Base-by-base conservation (phyloP, 208 protist species). In the Acanthamoeba triangularis region DNA sequence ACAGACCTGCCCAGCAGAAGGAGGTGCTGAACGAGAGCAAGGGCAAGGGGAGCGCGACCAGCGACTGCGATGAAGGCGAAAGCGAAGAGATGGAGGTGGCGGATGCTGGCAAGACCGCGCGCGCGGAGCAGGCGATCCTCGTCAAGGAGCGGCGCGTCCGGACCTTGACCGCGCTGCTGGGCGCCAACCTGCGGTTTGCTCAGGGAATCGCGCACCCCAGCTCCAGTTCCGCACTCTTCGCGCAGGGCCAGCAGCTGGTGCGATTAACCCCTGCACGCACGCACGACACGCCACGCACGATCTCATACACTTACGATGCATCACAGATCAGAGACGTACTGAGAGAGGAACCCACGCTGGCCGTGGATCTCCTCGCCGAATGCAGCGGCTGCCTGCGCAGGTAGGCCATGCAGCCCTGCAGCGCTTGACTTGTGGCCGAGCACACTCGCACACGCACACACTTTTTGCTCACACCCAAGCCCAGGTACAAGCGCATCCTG, bases 111-210 rank as follows among this genome's bases (percentile, higher is more conserved):
- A 10, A 35, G 13, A 14, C 4, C 6, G 76, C 47, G 3, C 18
- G 14, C 72, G 72, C 2, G 7, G 72, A 80, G 35, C n/a, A 35
- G 72, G 5, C 3, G 72, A 80, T 3, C 11, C 5, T 47, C n/a
- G 4, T 37, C 76, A 84, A 84, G n/a, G 28, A 33, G 18, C 49
- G 11, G 41, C 76, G 47, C 13, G 4, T 84, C 5, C 47, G 76
- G 16, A 11, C n/a, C 23, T 25, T 10, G 28, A 18, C 41, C 13
- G 20, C 47, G 2, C 30, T 59, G 20, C 13, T 84, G 23, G 76
- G 76, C 20, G 76, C 76, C 25, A 56, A 84, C 41, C 76, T 84
- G 76, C 76, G 76, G 28, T 47, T 56, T 14, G 76, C 76, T 3
- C 41, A 47, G 20, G 76, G 20, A 10, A 49, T 54, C 25, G 16